A percentile compares a stretch with the other conserved stretches of the same genome.
These are phyloP conservation scores for Zygotorulaspora florentina DNA, from an alignment of 805 yeast genomes.

Conservation along the genomic window DNA sequence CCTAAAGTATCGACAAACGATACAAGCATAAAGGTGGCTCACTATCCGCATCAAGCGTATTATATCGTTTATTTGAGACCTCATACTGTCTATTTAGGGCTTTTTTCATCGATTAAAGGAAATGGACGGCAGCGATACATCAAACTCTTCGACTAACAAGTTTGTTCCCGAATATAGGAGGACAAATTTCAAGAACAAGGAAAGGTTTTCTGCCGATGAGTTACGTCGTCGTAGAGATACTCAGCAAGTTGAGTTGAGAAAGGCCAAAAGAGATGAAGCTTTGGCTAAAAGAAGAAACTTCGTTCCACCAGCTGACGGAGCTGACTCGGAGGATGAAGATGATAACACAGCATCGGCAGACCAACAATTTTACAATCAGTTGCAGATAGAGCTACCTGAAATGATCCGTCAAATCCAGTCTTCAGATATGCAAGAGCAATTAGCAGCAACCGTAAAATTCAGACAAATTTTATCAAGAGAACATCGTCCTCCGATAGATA, in stretches of 20 bases:
- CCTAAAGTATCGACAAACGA: too few species aligned
- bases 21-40: too few species aligned
- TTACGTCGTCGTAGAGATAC: conserved; percentile 96
- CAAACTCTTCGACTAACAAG: conserved; percentile 53
- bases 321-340: conserved; percentile 51
- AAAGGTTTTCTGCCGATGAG: conserved; percentile 91
- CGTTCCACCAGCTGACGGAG: conserved; percentile 42
- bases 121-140: conserved; percentile 60
- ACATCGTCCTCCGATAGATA: conserved; percentile 92
- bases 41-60: background rate
- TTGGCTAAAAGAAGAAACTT: conserved; percentile 90
- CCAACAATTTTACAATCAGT: conserved; percentile 42
- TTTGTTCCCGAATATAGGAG: conserved; percentile 97
- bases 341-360: conserved; percentile 38
- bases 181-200: conserved; percentile 91
- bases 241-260: conserved; percentile 93
- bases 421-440: conserved; percentile 69
- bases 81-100: background rate
- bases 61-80: background rate
- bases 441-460: conserved; percentile 86
- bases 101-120: background rate
- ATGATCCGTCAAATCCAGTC: conserved; percentile 81
- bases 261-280: conserved; percentile 93
- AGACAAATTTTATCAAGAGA: conserved; percentile 92
- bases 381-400: conserved; percentile 69